Base-by-base conservation (phyloP, 352 stramenopile species). In the Lagenidium giganteum region DNA sequence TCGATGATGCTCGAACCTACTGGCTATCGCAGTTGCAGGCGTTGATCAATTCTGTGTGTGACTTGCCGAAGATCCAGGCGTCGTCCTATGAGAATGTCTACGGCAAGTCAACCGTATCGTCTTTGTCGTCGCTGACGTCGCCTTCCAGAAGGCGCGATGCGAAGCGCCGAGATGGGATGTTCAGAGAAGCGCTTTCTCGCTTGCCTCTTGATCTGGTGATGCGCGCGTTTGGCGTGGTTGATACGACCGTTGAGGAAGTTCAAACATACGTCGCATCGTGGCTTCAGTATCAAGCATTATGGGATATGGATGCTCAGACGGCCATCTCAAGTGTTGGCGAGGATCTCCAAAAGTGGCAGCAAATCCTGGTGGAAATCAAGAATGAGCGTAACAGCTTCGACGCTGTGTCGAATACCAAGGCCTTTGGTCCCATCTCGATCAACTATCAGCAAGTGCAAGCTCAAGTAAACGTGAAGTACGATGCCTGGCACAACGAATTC, bases 401-500 rank as follows among this genome's bases (percentile, higher is more conserved):
- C 61, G 88, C 83, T 4, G 57, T 88, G 38, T 67, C 95, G 54
- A 73, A 84, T 70, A 82, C 84, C n/a, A 93, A 93, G 45, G 52
- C 61, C 11, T 99, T 95, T 66, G 96, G 59, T 51, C 95, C 56
- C 8, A 78, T 97, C 46, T 54, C 81, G 4, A 72, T 97, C 14
- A 94, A 96, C 61, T 95, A 96, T 44, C 79, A 96, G 57, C 82
- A 96, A 67, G 83, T 96, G 11, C 87, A 96, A 57, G 81, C 87
- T 3, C 77, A 95, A 57, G 83, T 95, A 33, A 98, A 98, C 52
- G 76, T 98, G 28, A 99, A 99, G 63, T 99, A 99, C 68, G 97
- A 99, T 61, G 96, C 95, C 3, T 99, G 96, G 95, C 96, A 99
- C 57, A 98, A 98, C 45, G 95, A 99, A 50, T 87, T 99, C 34